Base-by-base conservation (phyloP, 495 filamentous ascomycete species). In the Hyaloscypha hepaticicola region DNA sequence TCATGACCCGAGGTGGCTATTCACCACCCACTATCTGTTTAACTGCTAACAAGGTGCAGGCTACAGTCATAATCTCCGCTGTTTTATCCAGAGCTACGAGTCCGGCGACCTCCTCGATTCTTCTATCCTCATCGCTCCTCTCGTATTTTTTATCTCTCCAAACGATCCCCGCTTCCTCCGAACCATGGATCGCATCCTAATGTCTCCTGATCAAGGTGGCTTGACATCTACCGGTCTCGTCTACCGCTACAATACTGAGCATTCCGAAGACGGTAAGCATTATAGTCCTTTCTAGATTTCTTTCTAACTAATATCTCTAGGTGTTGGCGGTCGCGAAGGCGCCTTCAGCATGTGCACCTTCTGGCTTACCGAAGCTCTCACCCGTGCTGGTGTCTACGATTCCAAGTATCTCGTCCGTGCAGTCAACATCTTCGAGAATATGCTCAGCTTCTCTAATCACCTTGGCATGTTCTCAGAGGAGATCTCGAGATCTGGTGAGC, bases 281-380 rank as follows among this genome's bases (percentile, higher is more conserved):
- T 29, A 9, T 31, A 50, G 9, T 31, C n/a, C 53, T 19, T 31
- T 2, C 28, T n/a, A 16, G 25, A 41, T 19, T 48, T 9, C 50
- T 45, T 29, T 21, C 29, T 7, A 25, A 34, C 50, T 56, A 29
- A 34, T 27, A 51, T 34, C 5, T 12, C 64, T 66, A 89, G 88
- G 88, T n/a, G 85, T 91, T 5, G 86, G 86, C 38, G 88, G 88
- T 24, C 78, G 83, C 29, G 88, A 91, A 74, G 88, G 88, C n/a
- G 87, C 87, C 22, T 91, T 91, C 70, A 83, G 82, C 71, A 90
- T 91, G 88, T 88, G 88, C 64, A 91, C 88, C 0, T 91, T 90
- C 73, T 90, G 88, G 88, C 81, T 90, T 4, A 85, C 90, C 3
- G 88, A 90, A 72, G 87, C 88, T n/a, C 78, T 91, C 76, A 88